phyloP scores from a whole-genome alignment of 805 yeast species.

The Saccharomycopsis guyanensis region DNA sequence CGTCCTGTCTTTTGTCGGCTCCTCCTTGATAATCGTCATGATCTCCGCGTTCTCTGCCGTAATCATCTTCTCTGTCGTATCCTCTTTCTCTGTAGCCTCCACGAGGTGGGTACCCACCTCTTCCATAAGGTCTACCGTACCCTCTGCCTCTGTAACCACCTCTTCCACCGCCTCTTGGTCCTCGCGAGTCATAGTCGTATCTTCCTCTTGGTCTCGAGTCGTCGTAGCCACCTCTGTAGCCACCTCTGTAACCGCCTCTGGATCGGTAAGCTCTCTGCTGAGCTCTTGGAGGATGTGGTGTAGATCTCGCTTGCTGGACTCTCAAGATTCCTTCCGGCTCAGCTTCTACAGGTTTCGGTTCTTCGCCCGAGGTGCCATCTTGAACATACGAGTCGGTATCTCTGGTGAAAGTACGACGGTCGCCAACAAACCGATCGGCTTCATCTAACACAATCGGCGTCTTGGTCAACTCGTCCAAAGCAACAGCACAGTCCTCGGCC shows the following conservation, averaged over 20 bases:
- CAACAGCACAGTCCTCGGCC: conserved; percentile 46
- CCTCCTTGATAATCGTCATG: background rate
- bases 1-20: conserved; percentile 1
- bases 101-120: conserved; percentile 9
- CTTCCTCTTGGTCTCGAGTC: background rate
- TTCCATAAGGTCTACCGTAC: background rate
- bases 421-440: conserved; percentile 12
- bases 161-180: conserved; percentile 8
- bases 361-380: conserved; percentile 1
- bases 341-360: background rate
- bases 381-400: conserved; percentile 5
- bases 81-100: conserved; percentile 11
- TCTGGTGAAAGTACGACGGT: conserved; percentile 2
- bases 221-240: conserved; percentile 18
- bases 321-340: conserved; percentile 19
- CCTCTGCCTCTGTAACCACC: conserved; percentile 16
- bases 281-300: conserved; percentile 19
- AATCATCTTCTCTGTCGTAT: conserved; percentile 9
- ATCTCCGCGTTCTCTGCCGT: conserved; percentile 3
- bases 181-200: background rate
- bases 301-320: conserved; percentile 19
- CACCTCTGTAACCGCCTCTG: conserved; percentile 19
- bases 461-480: conserved; percentile 33
- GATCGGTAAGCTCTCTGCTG: conserved; percentile 7
- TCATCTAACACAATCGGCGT: conserved; percentile 14